These are phyloP conservation scores for Monosporascus sp. DNA, from an alignment of 2,329 filamentous ascomycete genomes.

Conservation along the genomic window DNA sequence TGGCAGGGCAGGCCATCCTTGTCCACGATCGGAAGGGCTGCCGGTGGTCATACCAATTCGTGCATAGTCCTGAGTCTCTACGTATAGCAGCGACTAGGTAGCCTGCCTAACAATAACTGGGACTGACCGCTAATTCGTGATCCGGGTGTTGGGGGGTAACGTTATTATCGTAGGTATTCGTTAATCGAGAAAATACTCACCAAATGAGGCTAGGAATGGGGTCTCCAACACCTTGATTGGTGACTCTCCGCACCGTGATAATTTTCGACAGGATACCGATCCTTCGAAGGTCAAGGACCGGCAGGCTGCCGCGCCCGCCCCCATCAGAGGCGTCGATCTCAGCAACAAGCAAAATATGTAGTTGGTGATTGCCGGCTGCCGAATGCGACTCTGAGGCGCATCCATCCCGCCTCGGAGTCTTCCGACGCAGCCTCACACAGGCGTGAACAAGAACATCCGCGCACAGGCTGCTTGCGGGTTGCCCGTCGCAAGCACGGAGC, in stretches of 20 bases:
- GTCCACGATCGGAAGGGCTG: background rate
- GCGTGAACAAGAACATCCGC: background rate
- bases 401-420: background rate
- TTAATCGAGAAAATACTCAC: background rate
- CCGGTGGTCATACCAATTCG: background rate
- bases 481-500: too few species aligned
- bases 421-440: background rate
- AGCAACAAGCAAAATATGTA: too few species aligned
- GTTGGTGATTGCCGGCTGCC: background rate
- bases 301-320: too few species aligned
- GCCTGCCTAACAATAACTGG: too few species aligned
- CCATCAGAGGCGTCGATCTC: too few species aligned
- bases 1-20: background rate
- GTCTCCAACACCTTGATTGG: too few species aligned
- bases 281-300: too few species aligned
- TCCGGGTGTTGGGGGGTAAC: too few species aligned
- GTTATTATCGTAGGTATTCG: background rate
- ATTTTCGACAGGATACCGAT: too few species aligned
- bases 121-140: too few species aligned
- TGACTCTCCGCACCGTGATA: too few species aligned
- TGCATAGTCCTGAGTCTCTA: background rate
- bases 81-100: too few species aligned
- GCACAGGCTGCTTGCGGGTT: background rate
- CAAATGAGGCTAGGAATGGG: background rate
- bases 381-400: background rate